These are phyloP conservation scores for Carallia brachiata DNA, from an alignment of 345 rosid genomes.

Conservation along the genomic window DNA sequence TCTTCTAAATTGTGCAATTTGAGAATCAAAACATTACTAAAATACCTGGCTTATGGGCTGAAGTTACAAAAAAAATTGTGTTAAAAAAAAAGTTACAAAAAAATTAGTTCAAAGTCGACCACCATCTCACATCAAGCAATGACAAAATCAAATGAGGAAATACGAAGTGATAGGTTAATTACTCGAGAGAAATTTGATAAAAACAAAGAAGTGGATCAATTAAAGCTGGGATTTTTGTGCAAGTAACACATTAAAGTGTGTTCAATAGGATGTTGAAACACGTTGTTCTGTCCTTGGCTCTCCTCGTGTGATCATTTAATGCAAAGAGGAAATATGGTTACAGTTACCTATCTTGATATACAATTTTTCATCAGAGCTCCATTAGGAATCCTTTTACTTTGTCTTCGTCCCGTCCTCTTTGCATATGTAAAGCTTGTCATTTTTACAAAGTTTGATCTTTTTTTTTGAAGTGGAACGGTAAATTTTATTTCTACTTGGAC, in stretches of 20 bases:
- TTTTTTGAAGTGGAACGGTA: background rate
- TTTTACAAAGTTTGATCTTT: background rate
- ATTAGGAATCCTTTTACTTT: slow-evolving; percentile 19
- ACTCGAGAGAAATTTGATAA: no score
- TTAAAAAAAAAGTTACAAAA: no score
- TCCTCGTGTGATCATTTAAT: slow-evolving; percentile 18
- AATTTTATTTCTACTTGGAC: background rate
- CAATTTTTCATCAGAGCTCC: background rate
- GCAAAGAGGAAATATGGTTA: slow-evolving; percentile 19
- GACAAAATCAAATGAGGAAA: no score
- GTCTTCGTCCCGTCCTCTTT: slow-evolving; percentile 4
- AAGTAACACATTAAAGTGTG: background rate
- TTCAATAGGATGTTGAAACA: background rate
- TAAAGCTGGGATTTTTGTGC: no score
- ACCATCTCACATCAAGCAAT: no score
- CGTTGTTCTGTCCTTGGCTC: background rate
- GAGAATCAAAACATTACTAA: no score
- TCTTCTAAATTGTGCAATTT: no score
- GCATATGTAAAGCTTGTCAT: background rate
- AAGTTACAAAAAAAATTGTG: no score
- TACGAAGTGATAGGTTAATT: no score
- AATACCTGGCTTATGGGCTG: no score
- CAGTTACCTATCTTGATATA: slow-evolving; percentile 26
- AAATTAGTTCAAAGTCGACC: no score
- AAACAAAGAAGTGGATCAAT: no score